phyloP scores from a whole-genome alignment of 257 asterid species.

The Nyctanthes arbortristis region DNA sequence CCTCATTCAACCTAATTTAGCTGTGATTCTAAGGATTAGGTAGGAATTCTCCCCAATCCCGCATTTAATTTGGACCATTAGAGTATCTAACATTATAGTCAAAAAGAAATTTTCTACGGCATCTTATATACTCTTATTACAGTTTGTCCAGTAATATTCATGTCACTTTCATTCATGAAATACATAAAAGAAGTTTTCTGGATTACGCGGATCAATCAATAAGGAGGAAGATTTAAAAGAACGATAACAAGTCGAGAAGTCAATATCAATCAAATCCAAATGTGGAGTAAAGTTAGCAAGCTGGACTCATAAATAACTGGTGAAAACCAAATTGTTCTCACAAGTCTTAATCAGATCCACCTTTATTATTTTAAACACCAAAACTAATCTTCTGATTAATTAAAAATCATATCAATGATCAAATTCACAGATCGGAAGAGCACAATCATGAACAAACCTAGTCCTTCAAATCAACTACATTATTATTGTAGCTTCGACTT shows the following conservation, averaged over 20 bases:
- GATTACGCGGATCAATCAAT: too few relatives aligned
- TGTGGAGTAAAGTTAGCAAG: conserved; percentile 7
- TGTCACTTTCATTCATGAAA: too few relatives aligned
- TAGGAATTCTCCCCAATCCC: conserved; percentile 7
- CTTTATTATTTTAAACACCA: conserved; percentile 5
- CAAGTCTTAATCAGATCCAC: conserved; percentile 24
- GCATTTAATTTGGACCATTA: neutral
- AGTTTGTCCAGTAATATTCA: too few relatives aligned
- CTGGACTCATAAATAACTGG: conserved; percentile 20
- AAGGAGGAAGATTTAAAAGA: too few relatives aligned
- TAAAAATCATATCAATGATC: conserved; percentile 26
- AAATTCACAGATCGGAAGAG: too few relatives aligned
- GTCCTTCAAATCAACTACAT: conserved; percentile 16
- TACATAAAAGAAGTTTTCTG: too few relatives aligned
- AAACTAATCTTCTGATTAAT: conserved; percentile 11
- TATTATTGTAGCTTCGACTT: neutral
- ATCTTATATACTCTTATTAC: too few relatives aligned
- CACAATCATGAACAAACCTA: conserved; percentile 17
- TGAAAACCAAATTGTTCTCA: conserved; percentile 22
- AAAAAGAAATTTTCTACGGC: too few relatives aligned
- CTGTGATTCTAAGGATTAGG: neutral
- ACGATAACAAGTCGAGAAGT: neutral
- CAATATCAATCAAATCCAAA: neutral
- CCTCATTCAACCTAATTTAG: conserved; percentile 4
- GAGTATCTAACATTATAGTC: too few relatives aligned